Evolutionary conservation across 495 filamentous ascomycete species (phyloP).

Genomic region (Beverwykella pulmonaria): DNA sequence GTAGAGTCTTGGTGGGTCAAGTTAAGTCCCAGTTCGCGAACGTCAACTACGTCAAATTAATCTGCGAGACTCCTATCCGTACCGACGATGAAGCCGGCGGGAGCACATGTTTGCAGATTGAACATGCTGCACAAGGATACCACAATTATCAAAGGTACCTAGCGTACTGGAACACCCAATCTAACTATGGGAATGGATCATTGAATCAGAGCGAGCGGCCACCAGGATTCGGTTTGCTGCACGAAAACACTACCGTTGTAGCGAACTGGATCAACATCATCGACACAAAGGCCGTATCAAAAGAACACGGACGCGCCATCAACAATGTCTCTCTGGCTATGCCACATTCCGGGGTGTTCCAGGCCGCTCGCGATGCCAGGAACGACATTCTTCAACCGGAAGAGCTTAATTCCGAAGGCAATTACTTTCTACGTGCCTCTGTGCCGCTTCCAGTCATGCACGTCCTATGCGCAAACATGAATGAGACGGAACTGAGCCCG

Average conservation of each 20-base stretch:
- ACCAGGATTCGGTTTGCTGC: slow-evolving; percentile 57
- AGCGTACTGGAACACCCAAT: slow-evolving; percentile 53
- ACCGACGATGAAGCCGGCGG: slow-evolving; percentile 46
- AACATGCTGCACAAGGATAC: slow-evolving; percentile 64
- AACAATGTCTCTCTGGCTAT: slow-evolving; percentile 76
- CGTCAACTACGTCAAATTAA: slow-evolving; percentile 51
- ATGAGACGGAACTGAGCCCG: slow-evolving; percentile 58
- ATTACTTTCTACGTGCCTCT: slow-evolving; percentile 65
- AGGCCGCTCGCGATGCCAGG: slow-evolving; percentile 57
- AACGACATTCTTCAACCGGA: slow-evolving; percentile 70
- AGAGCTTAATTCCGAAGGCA: slow-evolving; percentile 64
- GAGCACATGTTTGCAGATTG: slow-evolving; percentile 63
- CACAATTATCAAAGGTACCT: slow-evolving; percentile 57
- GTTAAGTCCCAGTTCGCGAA: slow-evolving; percentile 65
- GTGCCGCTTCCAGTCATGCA: slow-evolving; percentile 68
- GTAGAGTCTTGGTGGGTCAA: slow-evolving; percentile 53
- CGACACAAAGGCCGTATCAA: slow-evolving; percentile 53
- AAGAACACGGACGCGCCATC: slow-evolving; percentile 54
- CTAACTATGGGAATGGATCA: slow-evolving; percentile 45
- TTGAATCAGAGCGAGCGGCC: slow-evolving; percentile 52
- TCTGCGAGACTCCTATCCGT: slow-evolving; percentile 64
- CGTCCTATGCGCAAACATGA: slow-evolving; percentile 69
- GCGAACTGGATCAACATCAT: slow-evolving; percentile 61
- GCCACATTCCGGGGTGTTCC: slow-evolving; percentile 68
- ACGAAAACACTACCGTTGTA: slow-evolving; percentile 66